Base-by-base conservation (phyloP, 1,139 yeast species). In the Hansenula sp. region DNA sequence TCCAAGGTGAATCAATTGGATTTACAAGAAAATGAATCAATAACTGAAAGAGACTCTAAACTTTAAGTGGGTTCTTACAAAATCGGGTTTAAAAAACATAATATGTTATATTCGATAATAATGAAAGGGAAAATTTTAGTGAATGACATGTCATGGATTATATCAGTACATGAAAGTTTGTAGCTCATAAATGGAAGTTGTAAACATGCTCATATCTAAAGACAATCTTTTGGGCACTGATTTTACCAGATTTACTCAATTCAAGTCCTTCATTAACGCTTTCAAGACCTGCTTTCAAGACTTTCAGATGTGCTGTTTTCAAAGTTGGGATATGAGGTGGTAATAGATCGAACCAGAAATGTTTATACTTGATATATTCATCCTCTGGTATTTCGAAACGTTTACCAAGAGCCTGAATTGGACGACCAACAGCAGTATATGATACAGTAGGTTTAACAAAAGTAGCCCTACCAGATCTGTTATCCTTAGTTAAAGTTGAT, bases 351-450 rank as follows among this genome's bases (percentile, higher is more conserved):
- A 24, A 32, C 41, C 41, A 38, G 16, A 38, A 31, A 16, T 38
- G 19, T 9, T 21, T 24, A 25, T 31, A 38, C 21, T 15, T 25
- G 10, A 13, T 17, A 17, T 27, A 36, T 5, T 6, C 24, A 11
- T 36, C 38, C 13, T 36, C 24, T 17, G 24, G 12, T 11, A 36
- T 7, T 36, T 11, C 38, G 31, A 8, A 36, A 27, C 27, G 31
- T 12, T 7, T 4, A 4, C 38, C 38, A 17, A 11, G 17, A 6
- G 38, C 38, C 12, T 36, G 36, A 47, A 61, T 55, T 16, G 54
- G 52, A 27, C 60, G 60, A 38, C 73, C 73, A 36, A 55, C 55
- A 25, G 66, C 68, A 17, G 66, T 45, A 47, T 74, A 74, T 1
- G 67, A 75, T 31, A 73, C 49, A 5, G 77, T 65, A 15, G 45